These are phyloP conservation scores for Paraconiothyrium brasiliense DNA, from an alignment of 2,329 filamentous ascomycete species.

Conservation along the genomic window DNA sequence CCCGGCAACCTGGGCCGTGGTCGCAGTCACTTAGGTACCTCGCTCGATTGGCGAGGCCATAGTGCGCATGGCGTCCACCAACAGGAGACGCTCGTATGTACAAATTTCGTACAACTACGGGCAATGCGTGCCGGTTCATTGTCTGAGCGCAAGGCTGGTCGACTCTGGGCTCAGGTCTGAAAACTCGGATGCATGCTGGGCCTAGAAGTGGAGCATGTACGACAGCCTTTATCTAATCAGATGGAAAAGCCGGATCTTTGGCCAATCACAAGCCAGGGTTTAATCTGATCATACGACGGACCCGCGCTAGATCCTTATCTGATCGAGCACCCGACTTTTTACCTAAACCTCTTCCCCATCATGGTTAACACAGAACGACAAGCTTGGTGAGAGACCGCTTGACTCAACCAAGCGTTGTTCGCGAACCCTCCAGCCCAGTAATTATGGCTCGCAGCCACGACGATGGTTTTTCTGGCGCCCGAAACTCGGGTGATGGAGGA, in stretches of 20 bases:
- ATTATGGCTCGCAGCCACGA: not conserved
- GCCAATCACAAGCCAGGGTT: not conserved
- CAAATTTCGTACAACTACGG: not conserved
- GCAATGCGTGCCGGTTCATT: not conserved
- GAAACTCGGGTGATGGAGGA: slow-evolving; percentile 1
- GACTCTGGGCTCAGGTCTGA: not conserved
- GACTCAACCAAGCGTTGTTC: slow-evolving; percentile 3
- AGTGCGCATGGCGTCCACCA: too few species aligned
- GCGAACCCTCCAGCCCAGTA: not conserved
- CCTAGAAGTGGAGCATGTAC: not conserved
- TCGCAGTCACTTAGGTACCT: too few species aligned
- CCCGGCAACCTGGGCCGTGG: too few species aligned
- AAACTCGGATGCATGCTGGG: slow-evolving; percentile 1
- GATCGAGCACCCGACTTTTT: slow-evolving; percentile 4
- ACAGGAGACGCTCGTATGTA: too few species aligned
- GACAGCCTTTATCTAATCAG: slow-evolving; percentile 3
- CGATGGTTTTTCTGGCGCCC: slow-evolving; percentile 3
- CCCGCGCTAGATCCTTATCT: not conserved
- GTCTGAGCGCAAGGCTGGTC: not conserved
- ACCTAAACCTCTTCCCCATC: not conserved
- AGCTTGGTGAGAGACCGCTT: slow-evolving; percentile 2
- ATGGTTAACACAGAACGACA: not conserved
- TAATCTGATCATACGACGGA: slow-evolving; percentile 4
- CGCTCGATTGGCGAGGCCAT: too few species aligned
- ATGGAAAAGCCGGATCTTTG: not conserved